Conservation (phyloP, 2,329 filamentous ascomycete species). For the Xylariaceae sp. region DNA sequence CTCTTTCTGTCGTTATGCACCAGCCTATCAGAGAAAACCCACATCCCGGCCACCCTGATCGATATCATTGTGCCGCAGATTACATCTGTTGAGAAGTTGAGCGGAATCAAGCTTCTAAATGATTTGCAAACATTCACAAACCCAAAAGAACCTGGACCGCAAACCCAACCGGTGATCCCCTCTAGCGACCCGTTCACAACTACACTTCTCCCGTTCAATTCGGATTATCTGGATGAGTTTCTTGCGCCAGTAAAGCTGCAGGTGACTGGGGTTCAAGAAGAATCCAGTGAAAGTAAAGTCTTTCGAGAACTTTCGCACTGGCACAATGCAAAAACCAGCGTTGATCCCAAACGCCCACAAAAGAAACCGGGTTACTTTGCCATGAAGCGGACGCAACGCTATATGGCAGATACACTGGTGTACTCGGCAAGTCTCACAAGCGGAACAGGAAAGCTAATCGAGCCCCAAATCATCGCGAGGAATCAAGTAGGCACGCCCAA, state of each 20-base stretch:
- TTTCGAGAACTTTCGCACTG: conserved; percentile 53
- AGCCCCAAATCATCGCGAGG: conserved; percentile 59
- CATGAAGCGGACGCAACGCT: conserved; percentile 52
- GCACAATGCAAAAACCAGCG: conserved; percentile 53
- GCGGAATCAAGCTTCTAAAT: conserved; percentile 5
- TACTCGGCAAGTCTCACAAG: conserved; percentile 69
- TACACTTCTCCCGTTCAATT: conserved; percentile 42
- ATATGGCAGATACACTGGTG: conserved; percentile 60
- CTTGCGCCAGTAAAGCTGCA: conserved; percentile 39
- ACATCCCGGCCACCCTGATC: conserved; percentile 20
- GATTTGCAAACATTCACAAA: conserved; percentile 2
- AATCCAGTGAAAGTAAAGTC: conserved; percentile 30
- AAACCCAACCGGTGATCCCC: neutral
- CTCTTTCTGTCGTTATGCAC: conserved; percentile 23
- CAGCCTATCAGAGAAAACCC: neutral
- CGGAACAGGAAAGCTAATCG: conserved; percentile 54
- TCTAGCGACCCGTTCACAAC: neutral
- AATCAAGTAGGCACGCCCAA: conserved; percentile 2
- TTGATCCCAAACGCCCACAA: conserved; percentile 37
- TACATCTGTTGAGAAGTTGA: conserved; percentile 10
- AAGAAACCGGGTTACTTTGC: conserved; percentile 31
- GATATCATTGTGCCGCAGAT: conserved; percentile 14
- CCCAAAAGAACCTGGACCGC: neutral
- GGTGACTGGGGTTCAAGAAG: conserved; percentile 25
- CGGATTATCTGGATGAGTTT: conserved; percentile 42